phyloP scores from a whole-genome alignment of 2,329 filamentous ascomycete genomes.

The Fusarium secorum region DNA sequence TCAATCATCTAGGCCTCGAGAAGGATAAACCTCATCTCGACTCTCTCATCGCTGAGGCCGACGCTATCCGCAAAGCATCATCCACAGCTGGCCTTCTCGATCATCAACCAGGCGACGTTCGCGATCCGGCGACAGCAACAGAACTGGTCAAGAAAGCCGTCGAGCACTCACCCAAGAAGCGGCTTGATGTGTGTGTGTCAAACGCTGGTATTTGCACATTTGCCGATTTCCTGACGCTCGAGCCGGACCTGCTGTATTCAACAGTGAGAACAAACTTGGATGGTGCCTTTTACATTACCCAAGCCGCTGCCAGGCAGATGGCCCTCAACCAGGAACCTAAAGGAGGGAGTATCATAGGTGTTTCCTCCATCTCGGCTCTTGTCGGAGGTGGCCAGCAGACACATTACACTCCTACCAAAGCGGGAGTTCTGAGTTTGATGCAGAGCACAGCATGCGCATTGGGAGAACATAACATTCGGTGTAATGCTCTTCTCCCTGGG shows the following conservation, averaged over 20 bases:
- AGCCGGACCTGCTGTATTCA: conserved; percentile 71
- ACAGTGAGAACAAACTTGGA: conserved; percentile 84
- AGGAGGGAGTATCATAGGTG: conserved; percentile 81
- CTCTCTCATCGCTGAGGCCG: conserved; percentile 61
- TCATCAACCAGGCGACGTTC: conserved; percentile 79
- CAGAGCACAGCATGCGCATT: conserved; percentile 83
- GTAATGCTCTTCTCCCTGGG: conserved; percentile 84
- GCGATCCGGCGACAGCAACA: conserved; percentile 74
- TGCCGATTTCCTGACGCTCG: conserved; percentile 81
- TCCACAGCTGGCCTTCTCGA: conserved; percentile 64
- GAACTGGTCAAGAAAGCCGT: conserved; percentile 73
- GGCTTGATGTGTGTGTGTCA: conserved; percentile 81
- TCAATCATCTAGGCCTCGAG: conserved; percentile 77
- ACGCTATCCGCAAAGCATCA: conserved; percentile 53
- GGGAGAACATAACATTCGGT: conserved; percentile 77
- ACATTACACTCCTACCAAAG: conserved; percentile 91
- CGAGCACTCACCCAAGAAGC: conserved; percentile 53
- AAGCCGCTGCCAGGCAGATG: conserved; percentile 88
- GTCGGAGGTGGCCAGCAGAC: conserved; percentile 81
- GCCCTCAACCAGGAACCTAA: conserved; percentile 65
- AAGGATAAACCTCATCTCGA: conserved; percentile 60
- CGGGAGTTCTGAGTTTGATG: conserved; percentile 81
- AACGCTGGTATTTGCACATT: conserved; percentile 92
- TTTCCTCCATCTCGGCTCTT: conserved; percentile 76
- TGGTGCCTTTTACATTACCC: conserved; percentile 87